Conservation (phyloP, 2,329 filamentous ascomycete genomes). For the Neobulgaria alba region DNA sequence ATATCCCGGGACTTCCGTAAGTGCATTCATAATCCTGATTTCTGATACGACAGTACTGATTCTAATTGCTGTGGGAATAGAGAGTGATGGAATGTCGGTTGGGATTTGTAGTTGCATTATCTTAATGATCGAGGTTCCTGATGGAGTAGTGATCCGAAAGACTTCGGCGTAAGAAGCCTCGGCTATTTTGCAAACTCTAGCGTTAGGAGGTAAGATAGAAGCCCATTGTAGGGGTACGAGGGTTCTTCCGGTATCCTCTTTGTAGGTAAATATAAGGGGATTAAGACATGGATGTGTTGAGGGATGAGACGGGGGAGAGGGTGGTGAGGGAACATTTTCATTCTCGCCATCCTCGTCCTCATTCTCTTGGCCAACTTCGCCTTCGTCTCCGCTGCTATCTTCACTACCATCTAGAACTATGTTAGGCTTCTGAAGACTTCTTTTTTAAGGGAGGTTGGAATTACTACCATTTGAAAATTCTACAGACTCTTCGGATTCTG, state of each 20-base stretch:
- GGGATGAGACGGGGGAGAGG: neutral
- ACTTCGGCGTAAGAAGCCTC: slow-evolving; percentile 61
- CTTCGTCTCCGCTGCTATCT: neutral
- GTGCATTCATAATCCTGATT: slow-evolving; percentile 53
- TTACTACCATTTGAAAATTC: no score
- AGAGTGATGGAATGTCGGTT: slow-evolving; percentile 13
- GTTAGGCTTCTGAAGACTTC: no score
- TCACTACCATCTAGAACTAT: neutral
- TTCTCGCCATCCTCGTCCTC: neutral
- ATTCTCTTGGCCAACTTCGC: neutral
- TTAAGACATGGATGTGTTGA: slow-evolving; percentile 4
- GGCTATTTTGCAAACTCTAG: slow-evolving; percentile 52
- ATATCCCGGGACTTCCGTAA: slow-evolving; percentile 56
- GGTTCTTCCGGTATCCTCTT: slow-evolving; percentile 9
- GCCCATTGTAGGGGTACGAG: slow-evolving; percentile 35
- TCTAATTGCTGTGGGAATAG: slow-evolving; percentile 15
- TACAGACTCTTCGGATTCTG: neutral
- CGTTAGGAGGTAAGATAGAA: slow-evolving; percentile 41
- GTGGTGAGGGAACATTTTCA: neutral
- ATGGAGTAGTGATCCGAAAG: slow-evolving; percentile 50
- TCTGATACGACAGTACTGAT: slow-evolving; percentile 48
- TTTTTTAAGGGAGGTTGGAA: no score
- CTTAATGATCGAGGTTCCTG: slow-evolving; percentile 57
- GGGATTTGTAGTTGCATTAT: slow-evolving; percentile 44
- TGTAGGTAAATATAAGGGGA: slow-evolving; percentile 17